Evolutionary conservation across 495 filamentous ascomycete species (phyloP).

Genomic region (Penicillium silybi): DNA sequence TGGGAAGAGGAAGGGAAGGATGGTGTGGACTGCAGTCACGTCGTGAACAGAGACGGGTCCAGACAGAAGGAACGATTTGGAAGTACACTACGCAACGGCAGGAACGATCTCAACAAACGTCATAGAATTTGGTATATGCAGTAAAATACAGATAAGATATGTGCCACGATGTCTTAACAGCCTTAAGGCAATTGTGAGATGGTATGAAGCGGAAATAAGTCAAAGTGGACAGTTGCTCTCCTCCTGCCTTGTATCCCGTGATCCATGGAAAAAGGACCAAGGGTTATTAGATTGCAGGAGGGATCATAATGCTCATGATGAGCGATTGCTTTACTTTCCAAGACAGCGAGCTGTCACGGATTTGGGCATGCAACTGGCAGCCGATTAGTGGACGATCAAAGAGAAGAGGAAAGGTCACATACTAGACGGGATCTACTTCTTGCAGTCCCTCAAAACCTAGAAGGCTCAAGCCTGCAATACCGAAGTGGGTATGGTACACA

Average conservation of each 20-base stretch:
- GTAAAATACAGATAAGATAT: slow-evolving; percentile 12
- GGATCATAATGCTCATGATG: not conserved
- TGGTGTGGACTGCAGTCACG: not conserved
- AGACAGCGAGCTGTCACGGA: slow-evolving; percentile 54
- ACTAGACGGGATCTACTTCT: slow-evolving; percentile 87
- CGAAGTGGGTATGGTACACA: slow-evolving; percentile 94
- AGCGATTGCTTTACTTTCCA: slow-evolving; percentile 23
- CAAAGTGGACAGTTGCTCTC: slow-evolving; percentile 48
- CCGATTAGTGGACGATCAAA: not conserved
- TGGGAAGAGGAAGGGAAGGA: not conserved
- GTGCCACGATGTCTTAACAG: slow-evolving; percentile 44
- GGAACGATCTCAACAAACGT: not conserved
- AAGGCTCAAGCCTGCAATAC: slow-evolving; percentile 82
- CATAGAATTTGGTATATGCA: slow-evolving; percentile 2
- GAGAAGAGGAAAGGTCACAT: slow-evolving; percentile 29
- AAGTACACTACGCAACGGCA: not conserved
- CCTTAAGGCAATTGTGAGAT: slow-evolving; percentile 36
- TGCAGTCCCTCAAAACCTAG: slow-evolving; percentile 69
- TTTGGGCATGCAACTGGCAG: slow-evolving; percentile 68
- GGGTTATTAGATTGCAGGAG: slow-evolving; percentile 79
- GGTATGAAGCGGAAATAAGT: slow-evolving; percentile 51
- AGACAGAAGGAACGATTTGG: not conserved
- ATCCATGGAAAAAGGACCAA: slow-evolving; percentile 43
- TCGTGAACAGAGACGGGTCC: not conserved
- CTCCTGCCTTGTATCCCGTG: slow-evolving; percentile 73